Evolutionary conservation across 2,329 filamentous ascomycete genomes (phyloP).

Genomic region (Rhynchosporium graminicola): DNA sequence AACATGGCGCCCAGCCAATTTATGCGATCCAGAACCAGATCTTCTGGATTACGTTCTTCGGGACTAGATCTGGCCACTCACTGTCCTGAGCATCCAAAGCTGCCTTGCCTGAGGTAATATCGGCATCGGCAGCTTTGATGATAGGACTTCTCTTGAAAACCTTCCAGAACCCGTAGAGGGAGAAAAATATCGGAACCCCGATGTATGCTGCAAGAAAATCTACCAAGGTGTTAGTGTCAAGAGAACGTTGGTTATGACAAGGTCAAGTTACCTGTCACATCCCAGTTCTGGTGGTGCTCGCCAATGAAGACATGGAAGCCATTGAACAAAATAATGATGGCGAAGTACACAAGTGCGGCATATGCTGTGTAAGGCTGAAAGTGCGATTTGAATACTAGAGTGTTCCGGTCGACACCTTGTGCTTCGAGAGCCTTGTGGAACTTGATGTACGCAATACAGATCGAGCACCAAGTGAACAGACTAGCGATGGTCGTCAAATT

Average conservation of each 20-base stretch:
- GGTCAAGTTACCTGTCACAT: slow-evolving; percentile 51
- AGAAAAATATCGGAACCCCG: slow-evolving; percentile 70
- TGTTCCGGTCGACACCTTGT: slow-evolving; percentile 67
- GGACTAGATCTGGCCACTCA: slow-evolving; percentile 43
- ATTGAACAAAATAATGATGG: slow-evolving; percentile 72
- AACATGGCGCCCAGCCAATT: slow-evolving; percentile 5
- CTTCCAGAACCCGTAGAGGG: slow-evolving; percentile 73
- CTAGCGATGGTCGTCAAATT: slow-evolving; percentile 70
- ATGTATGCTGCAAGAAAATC: slow-evolving; percentile 75
- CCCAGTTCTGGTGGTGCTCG: slow-evolving; percentile 56
- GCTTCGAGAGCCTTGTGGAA: slow-evolving; percentile 69
- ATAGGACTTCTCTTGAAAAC: slow-evolving; percentile 61
- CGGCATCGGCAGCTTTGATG: slow-evolving; percentile 43
- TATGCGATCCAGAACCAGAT: slow-evolving; percentile 51
- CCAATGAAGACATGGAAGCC: slow-evolving; percentile 77
- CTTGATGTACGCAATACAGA: slow-evolving; percentile 69
- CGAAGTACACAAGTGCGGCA: slow-evolving; percentile 62
- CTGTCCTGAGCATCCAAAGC: slow-evolving; percentile 48
- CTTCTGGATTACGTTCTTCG: slow-evolving; percentile 46
- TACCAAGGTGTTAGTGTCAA: slow-evolving; percentile 59
- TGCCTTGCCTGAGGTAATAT: slow-evolving; percentile 48
- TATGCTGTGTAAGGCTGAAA: slow-evolving; percentile 72
- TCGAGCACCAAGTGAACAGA: slow-evolving; percentile 70
- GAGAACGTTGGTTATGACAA: not conserved
- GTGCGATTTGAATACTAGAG: slow-evolving; percentile 68